Evolutionary conservation across 768 basidiomycete species (phyloP), one percentile per base, ranked within the genome.

Genomic region (Mycena maculata): DNA sequence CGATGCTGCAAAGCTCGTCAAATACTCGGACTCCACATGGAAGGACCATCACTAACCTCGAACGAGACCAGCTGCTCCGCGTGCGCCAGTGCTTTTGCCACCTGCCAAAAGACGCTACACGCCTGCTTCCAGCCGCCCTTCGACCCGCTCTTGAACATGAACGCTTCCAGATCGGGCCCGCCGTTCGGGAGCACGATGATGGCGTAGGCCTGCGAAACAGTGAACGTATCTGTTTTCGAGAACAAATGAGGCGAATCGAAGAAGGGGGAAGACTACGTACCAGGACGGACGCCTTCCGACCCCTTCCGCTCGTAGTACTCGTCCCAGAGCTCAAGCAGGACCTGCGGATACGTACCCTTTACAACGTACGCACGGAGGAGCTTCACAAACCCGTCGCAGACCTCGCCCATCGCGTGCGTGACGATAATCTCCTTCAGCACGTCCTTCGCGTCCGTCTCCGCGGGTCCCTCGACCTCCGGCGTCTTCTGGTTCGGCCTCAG

Each of bases 101-200:
- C 91, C 78, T 98, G 96, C 92, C 93, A 96, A 77, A 98, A 95
- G 27, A 99, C 78, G 63, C 90, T 92, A 70, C 88, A 91, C 9
- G 96, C 95, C 77, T 98, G 92, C 27, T 84, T 83, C 97, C 97
- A 99, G 6, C 85, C 92, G 23, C 74, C 80, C 77, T 88, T 91
- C 30, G 79, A 76, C 6, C 85, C 72, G 33, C 23, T 44, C 27
- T 54, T 47, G 76, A 98, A 96, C 18, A 82, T 83, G 78, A 92
- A 96, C 7, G 91, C 85, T 76, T 99, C 98, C 33, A 99, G 84
- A 77, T 99, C 98, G 3, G 88, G 86, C 0, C 98, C 98, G 23
- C 92, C 95, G 74, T 99, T 93, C 1, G 92, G 90, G 53, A 99
- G 84, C 20, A 98, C 90, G 63, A 99, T 91, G 71, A 99, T 90